phyloP scores from a whole-genome alignment of 2,329 filamentous ascomycete species.

The Cercospora canescens region DNA sequence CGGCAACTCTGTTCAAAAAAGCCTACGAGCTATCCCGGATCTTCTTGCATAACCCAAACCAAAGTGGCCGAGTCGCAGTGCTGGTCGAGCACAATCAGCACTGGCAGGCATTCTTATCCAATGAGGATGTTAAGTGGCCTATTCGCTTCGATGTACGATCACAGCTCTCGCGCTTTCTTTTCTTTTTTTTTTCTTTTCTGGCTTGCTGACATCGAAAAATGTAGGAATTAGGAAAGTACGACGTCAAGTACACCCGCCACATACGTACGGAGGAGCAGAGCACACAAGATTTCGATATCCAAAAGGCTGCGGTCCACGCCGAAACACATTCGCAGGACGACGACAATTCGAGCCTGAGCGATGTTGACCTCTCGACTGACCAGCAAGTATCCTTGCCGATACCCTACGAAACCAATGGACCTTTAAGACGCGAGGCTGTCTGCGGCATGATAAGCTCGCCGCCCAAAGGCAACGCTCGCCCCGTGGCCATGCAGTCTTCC shows the following conservation, averaged over 20 bases:
- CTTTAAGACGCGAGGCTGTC: not conserved
- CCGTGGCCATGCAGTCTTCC: not conserved
- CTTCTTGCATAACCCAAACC: not conserved
- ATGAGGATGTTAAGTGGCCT: not conserved
- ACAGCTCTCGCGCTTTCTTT: not conserved
- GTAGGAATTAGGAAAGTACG: not conserved
- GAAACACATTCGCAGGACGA: not conserved
- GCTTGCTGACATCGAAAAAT: not conserved
- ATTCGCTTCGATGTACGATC: not conserved
- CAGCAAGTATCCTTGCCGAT: not conserved
- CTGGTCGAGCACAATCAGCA: not conserved
- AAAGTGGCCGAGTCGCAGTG: not conserved
- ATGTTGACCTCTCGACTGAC: not conserved
- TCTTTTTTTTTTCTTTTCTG: not conserved
- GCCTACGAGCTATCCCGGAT: not conserved
- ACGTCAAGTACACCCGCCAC: not conserved
- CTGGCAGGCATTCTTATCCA: not conserved
- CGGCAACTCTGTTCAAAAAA: not conserved
- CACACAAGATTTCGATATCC: not conserved
- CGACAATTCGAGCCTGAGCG: not conserved
- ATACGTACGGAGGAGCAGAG: constrained; percentile 1
- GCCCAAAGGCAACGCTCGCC: not conserved
- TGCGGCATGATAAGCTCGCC: not conserved
- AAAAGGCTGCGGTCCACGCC: not conserved
- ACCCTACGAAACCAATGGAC: not conserved